phyloP scores from a whole-genome alignment of 31 red algal species.

The Bonnemaisonia californica region DNA sequence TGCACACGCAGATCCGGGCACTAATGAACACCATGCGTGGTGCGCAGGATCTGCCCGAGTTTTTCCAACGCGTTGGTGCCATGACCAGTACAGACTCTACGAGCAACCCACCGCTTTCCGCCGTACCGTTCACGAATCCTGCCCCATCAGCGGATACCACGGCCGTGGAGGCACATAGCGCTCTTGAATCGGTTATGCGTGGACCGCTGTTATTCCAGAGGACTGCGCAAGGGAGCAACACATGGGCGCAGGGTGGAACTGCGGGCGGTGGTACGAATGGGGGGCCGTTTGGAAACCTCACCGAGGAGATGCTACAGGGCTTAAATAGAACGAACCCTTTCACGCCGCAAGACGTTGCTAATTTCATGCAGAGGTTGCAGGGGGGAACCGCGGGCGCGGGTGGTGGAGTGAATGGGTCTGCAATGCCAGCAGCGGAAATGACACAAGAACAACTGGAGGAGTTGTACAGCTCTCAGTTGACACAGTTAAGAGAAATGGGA shows the following conservation, averaged over 20 bases:
- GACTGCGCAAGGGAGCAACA: neutral
- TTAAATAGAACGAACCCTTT: neutral
- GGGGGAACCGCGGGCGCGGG: conserved; percentile 37
- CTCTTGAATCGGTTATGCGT: neutral
- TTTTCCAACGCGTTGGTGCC: neutral
- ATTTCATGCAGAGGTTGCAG: conserved; percentile 17
- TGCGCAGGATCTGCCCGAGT: neutral
- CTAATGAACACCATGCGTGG: neutral
- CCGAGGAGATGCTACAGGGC: neutral
- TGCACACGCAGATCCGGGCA: neutral
- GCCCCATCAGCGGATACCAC: too few species aligned
- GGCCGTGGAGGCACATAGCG: neutral
- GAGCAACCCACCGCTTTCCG: neutral
- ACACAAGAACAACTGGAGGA: conserved; percentile 94
- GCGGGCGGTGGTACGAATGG: neutral
- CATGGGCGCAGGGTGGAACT: neutral
- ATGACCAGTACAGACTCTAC: neutral
- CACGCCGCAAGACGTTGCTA: neutral
- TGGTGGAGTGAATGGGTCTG: conserved; percentile 16
- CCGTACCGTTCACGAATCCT: neutral
- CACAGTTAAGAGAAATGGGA: conserved; percentile 97
- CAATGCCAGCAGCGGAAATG: conserved; percentile 37
- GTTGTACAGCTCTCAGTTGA: conserved; percentile 83
- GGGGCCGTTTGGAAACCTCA: neutral
- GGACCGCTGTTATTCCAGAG: neutral